Conservation (phyloP, 139 green algal species). For the Diplosphaera chodatii region DNA sequence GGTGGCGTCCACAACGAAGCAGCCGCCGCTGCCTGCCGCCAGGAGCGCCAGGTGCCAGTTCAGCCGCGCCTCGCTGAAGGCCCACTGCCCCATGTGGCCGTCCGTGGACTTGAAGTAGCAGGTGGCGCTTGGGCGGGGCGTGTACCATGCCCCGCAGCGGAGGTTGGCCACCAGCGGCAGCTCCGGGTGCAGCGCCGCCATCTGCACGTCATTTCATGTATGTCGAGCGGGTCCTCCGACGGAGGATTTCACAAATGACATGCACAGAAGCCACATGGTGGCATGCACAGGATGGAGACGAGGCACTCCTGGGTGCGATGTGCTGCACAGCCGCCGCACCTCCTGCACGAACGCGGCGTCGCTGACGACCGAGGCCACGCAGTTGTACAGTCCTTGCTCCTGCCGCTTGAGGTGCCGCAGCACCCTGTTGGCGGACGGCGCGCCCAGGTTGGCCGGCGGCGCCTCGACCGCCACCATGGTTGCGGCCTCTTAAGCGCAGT, state of each 20-base stretch:
- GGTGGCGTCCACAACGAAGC: slow-evolving; percentile 89
- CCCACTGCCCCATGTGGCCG: slow-evolving; percentile 82
- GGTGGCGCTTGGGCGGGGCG: slow-evolving; percentile 13
- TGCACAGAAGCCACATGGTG: too few species aligned
- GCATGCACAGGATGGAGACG: too few species aligned
- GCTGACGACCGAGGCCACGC: slow-evolving; percentile 54
- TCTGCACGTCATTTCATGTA: background rate
- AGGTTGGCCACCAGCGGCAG: slow-evolving; percentile 83
- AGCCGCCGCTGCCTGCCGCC: slow-evolving; percentile 47
- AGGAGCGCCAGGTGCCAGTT: slow-evolving; percentile 74
- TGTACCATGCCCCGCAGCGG: slow-evolving; percentile 85
- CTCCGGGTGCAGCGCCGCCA: slow-evolving; percentile 30
- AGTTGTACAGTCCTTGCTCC: slow-evolving; percentile 70
- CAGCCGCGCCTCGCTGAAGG: slow-evolving; percentile 77
- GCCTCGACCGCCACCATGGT: background rate
- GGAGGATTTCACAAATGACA: too few species aligned
- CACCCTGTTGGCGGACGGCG: slow-evolving; percentile 25
- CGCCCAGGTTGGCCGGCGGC: background rate
- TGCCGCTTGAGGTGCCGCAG: slow-evolving; percentile 47
- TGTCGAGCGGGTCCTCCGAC: too few species aligned
- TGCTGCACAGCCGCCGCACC: slow-evolving; percentile 10
- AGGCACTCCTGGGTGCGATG: too few species aligned
- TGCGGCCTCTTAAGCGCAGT: too few species aligned
- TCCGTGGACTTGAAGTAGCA: slow-evolving; percentile 98
- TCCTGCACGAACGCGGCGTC: slow-evolving; percentile 75